phyloP scores from a whole-genome alignment of 169 alveolate genomes.

The Plasmodium yoelii region DNA sequence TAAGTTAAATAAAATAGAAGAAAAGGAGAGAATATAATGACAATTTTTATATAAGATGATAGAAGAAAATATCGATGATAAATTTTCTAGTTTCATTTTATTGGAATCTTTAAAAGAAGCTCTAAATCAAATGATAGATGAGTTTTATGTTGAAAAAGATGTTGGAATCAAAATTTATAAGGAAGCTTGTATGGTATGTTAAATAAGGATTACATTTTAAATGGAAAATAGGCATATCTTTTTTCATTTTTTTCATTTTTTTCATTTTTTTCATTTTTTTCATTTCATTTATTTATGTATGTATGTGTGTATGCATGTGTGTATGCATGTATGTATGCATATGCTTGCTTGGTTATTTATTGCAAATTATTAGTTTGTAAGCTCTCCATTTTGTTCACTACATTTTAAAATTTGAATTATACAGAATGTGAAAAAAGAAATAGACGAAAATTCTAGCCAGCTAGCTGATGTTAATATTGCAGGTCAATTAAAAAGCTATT shows the following conservation, averaged over 20 bases:
- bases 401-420: background rate
- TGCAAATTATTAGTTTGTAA: background rate
- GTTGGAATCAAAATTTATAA: conserved; percentile 62
- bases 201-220: background rate
- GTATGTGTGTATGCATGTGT: background rate
- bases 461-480: conserved; percentile 59
- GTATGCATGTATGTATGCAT: background rate
- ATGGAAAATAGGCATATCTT: background rate
- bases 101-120: conserved; percentile 72
- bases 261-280: too few relatives aligned
- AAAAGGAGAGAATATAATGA: conserved; percentile 18
- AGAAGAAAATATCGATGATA: conserved; percentile 51
- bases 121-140: conserved; percentile 72
- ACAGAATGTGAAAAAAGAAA: conserved; percentile 72
- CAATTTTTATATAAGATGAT: conserved; percentile 5
- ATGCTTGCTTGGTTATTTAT: background rate
- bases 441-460: conserved; percentile 48
- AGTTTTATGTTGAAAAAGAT: conserved; percentile 65
- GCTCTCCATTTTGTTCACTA: background rate
- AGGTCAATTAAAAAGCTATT: conserved; percentile 66
- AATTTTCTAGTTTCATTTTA: conserved; percentile 52
- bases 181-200: conserved; percentile 64
- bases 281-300: background rate
- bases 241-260: too few relatives aligned
- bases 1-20: background rate